These are phyloP conservation scores for Staphylotrichum longicolle DNA, from an alignment of 495 filamentous ascomycete species.

Conservation along the genomic window DNA sequence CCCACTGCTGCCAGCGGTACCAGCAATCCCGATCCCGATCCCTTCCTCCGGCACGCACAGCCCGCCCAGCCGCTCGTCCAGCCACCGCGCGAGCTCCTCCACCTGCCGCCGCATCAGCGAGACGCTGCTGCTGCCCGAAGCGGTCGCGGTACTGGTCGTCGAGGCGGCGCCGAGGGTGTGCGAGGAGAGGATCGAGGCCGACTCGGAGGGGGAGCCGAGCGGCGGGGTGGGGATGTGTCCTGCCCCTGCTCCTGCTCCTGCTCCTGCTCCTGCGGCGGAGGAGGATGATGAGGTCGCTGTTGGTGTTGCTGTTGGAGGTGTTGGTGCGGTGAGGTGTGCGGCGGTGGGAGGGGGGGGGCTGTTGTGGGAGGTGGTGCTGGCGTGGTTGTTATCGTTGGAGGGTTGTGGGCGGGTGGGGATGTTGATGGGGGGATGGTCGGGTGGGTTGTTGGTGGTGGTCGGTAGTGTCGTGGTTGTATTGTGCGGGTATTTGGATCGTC, in stretches of 20 bases:
- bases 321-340: not conserved
- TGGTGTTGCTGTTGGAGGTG: not conserved
- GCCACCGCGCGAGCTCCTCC: conserved; percentile 46
- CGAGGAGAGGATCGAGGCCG: conserved; percentile 33
- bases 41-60: conserved; percentile 46
- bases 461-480: not conserved
- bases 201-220: conserved; percentile 38
- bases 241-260: conserved; percentile 12
- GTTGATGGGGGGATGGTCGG: not conserved
- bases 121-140: conserved; percentile 20
- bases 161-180: conserved; percentile 19
- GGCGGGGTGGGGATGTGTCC: conserved; percentile 10
- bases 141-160: conserved; percentile 13
- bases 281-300: conserved; percentile 2
- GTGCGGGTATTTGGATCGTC: not conserved
- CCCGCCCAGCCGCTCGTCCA: conserved; percentile 44
- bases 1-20: not conserved
- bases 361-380: not conserved
- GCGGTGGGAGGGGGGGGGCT: conserved; percentile 11
- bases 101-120: conserved; percentile 45
- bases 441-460: not conserved
- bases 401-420: not conserved
- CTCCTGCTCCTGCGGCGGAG: not conserved
- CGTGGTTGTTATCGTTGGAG: not conserved
- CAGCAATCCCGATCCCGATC: conserved; percentile 28